These are phyloP conservation scores for Penicillium herquei DNA, from an alignment of 495 filamentous ascomycete species.

Conservation along the genomic window DNA sequence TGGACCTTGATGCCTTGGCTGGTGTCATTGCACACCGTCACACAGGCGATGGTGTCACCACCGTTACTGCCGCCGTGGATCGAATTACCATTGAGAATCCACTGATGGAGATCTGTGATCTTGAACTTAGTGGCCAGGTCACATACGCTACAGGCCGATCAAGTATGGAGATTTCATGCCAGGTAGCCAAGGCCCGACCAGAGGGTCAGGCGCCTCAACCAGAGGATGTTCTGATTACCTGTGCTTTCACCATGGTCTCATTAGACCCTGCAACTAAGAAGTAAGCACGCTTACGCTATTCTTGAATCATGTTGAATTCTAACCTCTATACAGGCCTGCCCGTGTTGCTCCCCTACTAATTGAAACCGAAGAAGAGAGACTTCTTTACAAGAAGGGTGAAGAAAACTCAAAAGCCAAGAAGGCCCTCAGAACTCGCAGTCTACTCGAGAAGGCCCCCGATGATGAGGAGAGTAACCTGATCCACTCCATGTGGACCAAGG, in stretches of 20 bases:
- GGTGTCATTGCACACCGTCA: conserved; percentile 82
- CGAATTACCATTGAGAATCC: conserved; percentile 74
- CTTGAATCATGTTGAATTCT: not conserved
- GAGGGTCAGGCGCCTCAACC: conserved; percentile 57
- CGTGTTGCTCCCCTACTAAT: conserved; percentile 57
- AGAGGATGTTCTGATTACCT: conserved; percentile 73
- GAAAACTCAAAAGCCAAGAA: conserved; percentile 75
- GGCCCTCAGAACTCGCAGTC: conserved; percentile 56
- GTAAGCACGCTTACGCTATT: conserved; percentile 34
- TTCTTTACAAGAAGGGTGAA: conserved; percentile 66
- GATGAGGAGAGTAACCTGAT: conserved; percentile 76
- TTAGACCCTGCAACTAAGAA: conserved; percentile 72
- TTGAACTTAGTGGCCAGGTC: conserved; percentile 76
- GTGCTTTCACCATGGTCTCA: conserved; percentile 84
- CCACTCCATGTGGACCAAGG: conserved; percentile 75
- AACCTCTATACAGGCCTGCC: conserved; percentile 41
- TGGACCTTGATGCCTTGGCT: conserved; percentile 80
- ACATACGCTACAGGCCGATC: conserved; percentile 77
- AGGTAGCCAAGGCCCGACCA: conserved; percentile 64
- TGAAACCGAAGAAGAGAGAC: conserved; percentile 70
- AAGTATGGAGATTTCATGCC: conserved; percentile 77
- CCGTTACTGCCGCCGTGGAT: conserved; percentile 80
- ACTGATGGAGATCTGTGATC: conserved; percentile 74
- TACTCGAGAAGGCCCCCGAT: conserved; percentile 72
- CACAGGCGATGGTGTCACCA: conserved; percentile 72